These are phyloP conservation scores for Laguncularia racemosa DNA, from an alignment of 345 rosid genomes.

Conservation along the genomic window DNA sequence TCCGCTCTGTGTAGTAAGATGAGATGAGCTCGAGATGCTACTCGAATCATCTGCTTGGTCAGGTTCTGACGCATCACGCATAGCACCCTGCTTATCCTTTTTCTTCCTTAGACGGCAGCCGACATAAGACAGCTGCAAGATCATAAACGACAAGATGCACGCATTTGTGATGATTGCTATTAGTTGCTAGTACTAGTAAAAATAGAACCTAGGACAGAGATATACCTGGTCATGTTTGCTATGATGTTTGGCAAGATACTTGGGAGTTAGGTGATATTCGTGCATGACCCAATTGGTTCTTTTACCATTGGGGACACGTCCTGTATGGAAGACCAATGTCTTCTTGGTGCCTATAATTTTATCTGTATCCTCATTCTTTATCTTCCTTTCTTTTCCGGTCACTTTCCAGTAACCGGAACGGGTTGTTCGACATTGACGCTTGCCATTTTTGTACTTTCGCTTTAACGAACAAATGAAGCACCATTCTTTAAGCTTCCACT, in stretches of 20 bases:
- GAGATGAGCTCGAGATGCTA: no score
- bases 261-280: constrained; percentile 16
- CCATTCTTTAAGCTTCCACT: no score
- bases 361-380: constrained; percentile 8
- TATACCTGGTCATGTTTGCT: background rate
- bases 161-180: background rate
- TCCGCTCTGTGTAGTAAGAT: no score
- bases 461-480: constrained; percentile 19
- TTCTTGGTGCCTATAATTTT: constrained; percentile 28
- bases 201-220: background rate
- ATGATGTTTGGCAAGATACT: constrained; percentile 7
- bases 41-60: no score
- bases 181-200: background rate
- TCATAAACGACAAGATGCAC: no score
- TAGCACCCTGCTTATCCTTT: no score
- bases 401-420: constrained; percentile 45
- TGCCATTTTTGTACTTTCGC: constrained; percentile 17
- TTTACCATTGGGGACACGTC: background rate
- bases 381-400: constrained; percentile 22
- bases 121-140: constrained; percentile 6
- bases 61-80: no score
- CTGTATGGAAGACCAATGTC: constrained; percentile 31
- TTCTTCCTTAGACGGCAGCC: constrained; percentile 1
- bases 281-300: constrained; percentile 26
- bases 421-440: constrained; percentile 16